Evolutionary conservation across 1,284 basidiomycete genomes (phyloP).

Genomic region (Rhodotorula sp.): DNA sequence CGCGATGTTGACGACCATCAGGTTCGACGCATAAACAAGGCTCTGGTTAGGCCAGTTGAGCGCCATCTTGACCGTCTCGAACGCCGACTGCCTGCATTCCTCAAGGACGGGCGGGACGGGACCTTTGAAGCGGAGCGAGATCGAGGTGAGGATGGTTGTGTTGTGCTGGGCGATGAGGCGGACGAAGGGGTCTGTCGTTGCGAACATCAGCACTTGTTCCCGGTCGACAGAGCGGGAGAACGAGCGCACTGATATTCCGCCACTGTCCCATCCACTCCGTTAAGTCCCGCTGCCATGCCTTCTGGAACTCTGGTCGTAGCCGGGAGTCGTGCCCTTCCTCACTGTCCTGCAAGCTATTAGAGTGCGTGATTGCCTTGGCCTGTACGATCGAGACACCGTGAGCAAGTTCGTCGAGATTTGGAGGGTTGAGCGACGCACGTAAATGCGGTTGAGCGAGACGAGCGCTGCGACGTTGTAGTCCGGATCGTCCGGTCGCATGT

Average conservation of each 20-base stretch:
- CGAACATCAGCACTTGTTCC: background rate
- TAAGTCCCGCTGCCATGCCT: conserved; percentile 23
- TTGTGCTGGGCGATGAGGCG: conserved; percentile 31
- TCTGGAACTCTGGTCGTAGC: conserved; percentile 18
- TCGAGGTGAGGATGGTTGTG: conserved; percentile 27
- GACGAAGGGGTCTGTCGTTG: conserved; percentile 7
- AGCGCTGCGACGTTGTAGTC: conserved; percentile 25
- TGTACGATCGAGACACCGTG: background rate
- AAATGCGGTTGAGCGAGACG: conserved; percentile 27
- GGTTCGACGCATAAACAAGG: conserved; percentile 18
- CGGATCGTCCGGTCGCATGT: conserved; percentile 6
- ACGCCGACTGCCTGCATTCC: conserved; percentile 26
- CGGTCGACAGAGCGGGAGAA: too few relatives aligned
- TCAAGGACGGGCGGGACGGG: conserved; percentile 31
- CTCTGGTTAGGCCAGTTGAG: conserved; percentile 21
- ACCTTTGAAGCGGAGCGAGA: conserved; percentile 34
- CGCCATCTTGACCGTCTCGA: conserved; percentile 28
- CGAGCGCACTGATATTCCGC: conserved; percentile 20
- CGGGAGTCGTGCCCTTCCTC: conserved; percentile 13
- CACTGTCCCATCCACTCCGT: conserved; percentile 14
- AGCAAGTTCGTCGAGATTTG: background rate
- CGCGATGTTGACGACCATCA: conserved; percentile 34
- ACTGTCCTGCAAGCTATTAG: conserved; percentile 17
- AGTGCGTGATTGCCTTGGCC: conserved; percentile 24
- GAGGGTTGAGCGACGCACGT: conserved; percentile 2